Evolutionary conservation across 139 green algal genomes (phyloP).

Genomic region (Astrephomene gubernaculifera): DNA sequence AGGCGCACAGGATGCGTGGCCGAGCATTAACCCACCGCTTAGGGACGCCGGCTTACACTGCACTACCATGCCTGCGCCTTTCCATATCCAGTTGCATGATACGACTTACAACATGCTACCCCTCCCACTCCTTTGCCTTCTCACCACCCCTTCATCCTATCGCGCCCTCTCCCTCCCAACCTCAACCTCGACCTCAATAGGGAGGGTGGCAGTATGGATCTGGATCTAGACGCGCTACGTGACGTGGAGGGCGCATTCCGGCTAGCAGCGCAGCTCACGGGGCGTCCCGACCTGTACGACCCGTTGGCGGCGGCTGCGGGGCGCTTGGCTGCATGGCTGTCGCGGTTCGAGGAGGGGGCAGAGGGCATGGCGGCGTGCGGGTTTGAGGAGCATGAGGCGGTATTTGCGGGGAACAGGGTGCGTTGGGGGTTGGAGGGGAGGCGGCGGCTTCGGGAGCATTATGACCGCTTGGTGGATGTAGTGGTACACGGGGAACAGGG

Average conservation of each 20-base stretch:
- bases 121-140: no score
- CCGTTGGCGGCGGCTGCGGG: slow-evolving; percentile 52
- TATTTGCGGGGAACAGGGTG: slow-evolving; percentile 29
- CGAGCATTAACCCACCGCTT: no score
- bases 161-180: background rate
- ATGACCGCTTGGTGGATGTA: no score
- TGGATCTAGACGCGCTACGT: slow-evolving; percentile 68
- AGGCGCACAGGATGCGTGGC: no score
- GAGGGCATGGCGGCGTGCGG: slow-evolving; percentile 24
- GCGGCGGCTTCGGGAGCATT: no score
- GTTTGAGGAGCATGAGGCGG: slow-evolving; percentile 53
- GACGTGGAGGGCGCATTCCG: slow-evolving; percentile 54
- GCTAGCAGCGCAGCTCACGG: slow-evolving; percentile 48
- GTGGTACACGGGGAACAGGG: no score
- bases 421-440: background rate
- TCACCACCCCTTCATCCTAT: no score
- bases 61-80: no score
- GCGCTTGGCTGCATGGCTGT: slow-evolving; percentile 55
- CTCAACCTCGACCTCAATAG: background rate
- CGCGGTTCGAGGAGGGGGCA: slow-evolving; percentile 14
- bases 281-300: slow-evolving; percentile 60
- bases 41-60: no score
- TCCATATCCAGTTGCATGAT: no score
- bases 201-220: slow-evolving; percentile 59
- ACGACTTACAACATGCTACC: no score